These are phyloP conservation scores for Phylloporus sp. DNA, from an alignment of 768 basidiomycete species.

Conservation along the genomic window DNA sequence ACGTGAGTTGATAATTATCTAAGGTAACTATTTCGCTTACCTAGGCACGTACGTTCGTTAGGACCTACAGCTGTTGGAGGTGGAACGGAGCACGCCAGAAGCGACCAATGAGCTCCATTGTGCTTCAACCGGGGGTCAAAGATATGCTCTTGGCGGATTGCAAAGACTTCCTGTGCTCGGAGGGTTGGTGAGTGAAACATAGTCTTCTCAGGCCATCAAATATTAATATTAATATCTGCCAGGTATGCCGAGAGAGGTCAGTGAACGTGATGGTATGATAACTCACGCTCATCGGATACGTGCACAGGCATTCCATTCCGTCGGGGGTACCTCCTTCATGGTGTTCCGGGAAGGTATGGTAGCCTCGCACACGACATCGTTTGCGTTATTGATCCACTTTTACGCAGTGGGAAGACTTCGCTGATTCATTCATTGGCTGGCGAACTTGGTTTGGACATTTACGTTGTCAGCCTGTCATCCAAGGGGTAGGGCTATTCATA, in stretches of 20 bases:
- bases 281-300: slow-evolving; percentile 17
- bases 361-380: slow-evolving; percentile 1
- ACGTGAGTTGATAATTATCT: slow-evolving; percentile 51
- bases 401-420: slow-evolving; percentile 74
- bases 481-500: slow-evolving; percentile 59
- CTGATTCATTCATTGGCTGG: slow-evolving; percentile 82
- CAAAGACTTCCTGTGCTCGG: slow-evolving; percentile 78
- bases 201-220: slow-evolving; percentile 17
- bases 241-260: slow-evolving; percentile 90
- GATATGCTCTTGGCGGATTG: slow-evolving; percentile 89
- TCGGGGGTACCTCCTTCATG: slow-evolving; percentile 79
- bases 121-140: slow-evolving; percentile 83
- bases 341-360: slow-evolving; percentile 76
- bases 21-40: slow-evolving; percentile 1
- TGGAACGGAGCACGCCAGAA: slow-evolving; percentile 89
- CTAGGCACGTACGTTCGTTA: slow-evolving; percentile 22
- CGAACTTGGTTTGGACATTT: slow-evolving; percentile 85
- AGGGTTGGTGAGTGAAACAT: slow-evolving; percentile 67
- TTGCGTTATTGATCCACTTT: slow-evolving; percentile 13
- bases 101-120: slow-evolving; percentile 89
- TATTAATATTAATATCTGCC: slow-evolving; percentile 18
- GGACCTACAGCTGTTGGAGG: slow-evolving; percentile 75
- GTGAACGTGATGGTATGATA: slow-evolving; percentile 26
- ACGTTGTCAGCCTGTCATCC: slow-evolving; percentile 83
- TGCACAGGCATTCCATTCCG: slow-evolving; percentile 78